phyloP scores from a whole-genome alignment of 768 basidiomycete species.

The Crucibulum laeve region DNA sequence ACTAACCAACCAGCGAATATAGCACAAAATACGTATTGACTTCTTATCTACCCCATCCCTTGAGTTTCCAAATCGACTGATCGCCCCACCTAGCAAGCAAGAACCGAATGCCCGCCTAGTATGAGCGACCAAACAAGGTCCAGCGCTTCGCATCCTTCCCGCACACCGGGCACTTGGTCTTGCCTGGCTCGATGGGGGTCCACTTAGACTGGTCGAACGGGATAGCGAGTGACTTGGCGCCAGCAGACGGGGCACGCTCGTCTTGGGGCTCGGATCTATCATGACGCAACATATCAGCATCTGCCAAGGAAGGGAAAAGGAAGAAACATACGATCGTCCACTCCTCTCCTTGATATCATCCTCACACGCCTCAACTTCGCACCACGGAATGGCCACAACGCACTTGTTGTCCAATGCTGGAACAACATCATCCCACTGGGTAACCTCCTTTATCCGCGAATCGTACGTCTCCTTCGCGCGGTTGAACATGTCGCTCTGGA shows the following conservation, averaged over 20 bases:
- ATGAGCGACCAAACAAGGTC: constrained; percentile 94
- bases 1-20: no score
- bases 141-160: constrained; percentile 87
- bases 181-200: constrained; percentile 73
- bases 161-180: constrained; percentile 90
- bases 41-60: no score
- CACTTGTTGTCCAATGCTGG: constrained; percentile 87
- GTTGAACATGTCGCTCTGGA: constrained; percentile 85
- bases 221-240: constrained; percentile 95
- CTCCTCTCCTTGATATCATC: constrained; percentile 97
- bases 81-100: no score
- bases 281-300: constrained; percentile 5
- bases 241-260: constrained; percentile 93
- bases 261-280: constrained; percentile 81
- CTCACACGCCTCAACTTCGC: constrained; percentile 88
- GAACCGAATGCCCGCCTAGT: constrained; percentile 49
- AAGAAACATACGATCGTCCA: constrained; percentile 63
- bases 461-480: constrained; percentile 74
- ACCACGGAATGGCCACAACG: constrained; percentile 92
- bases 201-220: constrained; percentile 90
- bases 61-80: no score
- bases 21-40: no score
- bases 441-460: constrained; percentile 65
- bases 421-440: constrained; percentile 90
- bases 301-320: no score